These are phyloP conservation scores for Sugiyamaella neomexicana DNA, from an alignment of 1,139 yeast species.

Conservation along the genomic window DNA sequence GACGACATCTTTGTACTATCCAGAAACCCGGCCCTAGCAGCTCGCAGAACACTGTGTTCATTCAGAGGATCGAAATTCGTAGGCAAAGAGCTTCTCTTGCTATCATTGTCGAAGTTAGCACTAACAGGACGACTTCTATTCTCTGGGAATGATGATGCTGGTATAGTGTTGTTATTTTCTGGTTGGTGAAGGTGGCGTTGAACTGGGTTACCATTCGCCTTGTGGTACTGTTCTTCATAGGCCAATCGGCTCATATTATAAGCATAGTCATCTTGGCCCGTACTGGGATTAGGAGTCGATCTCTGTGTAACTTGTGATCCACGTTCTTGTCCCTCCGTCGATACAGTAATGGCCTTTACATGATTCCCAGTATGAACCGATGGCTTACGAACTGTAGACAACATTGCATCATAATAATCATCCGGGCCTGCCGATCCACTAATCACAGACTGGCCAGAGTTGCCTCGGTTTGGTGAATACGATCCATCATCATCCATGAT, in stretches of 20 bases:
- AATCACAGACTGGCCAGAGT: slow-evolving; percentile 18
- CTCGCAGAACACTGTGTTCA: slow-evolving; percentile 24
- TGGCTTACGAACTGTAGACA: slow-evolving; percentile 30
- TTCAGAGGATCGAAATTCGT: slow-evolving; percentile 24
- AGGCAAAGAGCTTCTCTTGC: slow-evolving; percentile 17
- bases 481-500: slow-evolving; percentile 21
- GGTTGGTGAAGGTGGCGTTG: not conserved
- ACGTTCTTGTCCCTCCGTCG: slow-evolving; percentile 6
- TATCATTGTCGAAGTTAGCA: not conserved
- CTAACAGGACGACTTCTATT: slow-evolving; percentile 4
- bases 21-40: slow-evolving; percentile 18
- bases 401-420: slow-evolving; percentile 30
- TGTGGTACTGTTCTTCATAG: slow-evolving; percentile 11
- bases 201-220: not conserved
- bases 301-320: not conserved
- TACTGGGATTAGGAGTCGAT: slow-evolving; percentile 19
- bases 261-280: slow-evolving; percentile 17
- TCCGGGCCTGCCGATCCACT: slow-evolving; percentile 25
- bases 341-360: slow-evolving; percentile 29
- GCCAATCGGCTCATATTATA: slow-evolving; percentile 11
- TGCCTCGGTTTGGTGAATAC: slow-evolving; percentile 10
- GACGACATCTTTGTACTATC: slow-evolving; percentile 15
- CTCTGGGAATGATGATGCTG: not conserved
- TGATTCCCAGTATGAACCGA: slow-evolving; percentile 35
- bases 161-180: not conserved